Conservation (phyloP, 345 rosid species). For the Melastoma malabathricum region DNA sequence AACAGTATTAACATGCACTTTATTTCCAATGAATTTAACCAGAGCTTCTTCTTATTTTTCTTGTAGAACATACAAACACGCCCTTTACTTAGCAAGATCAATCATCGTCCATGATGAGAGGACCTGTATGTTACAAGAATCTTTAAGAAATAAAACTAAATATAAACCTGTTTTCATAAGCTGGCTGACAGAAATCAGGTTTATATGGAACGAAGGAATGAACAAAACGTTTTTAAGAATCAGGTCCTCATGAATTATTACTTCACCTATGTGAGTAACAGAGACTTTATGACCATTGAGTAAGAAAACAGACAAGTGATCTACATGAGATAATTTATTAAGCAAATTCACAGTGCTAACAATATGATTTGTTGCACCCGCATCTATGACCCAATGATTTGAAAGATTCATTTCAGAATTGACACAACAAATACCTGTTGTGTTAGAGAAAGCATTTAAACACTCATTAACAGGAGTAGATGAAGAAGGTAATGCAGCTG, state of each 20-base stretch:
- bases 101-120: constrained; percentile 10
- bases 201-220: neutral
- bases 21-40: neutral
- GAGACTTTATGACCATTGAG: neutral
- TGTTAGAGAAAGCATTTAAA: too few species aligned
- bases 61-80: neutral
- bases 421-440: too few species aligned
- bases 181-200: neutral
- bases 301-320: neutral
- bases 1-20: neutral
- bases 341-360: neutral
- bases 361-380: neutral
- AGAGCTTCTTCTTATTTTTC: neutral
- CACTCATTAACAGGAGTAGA: too few species aligned
- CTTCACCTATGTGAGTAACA: neutral
- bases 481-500: too few species aligned
- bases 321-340: neutral
- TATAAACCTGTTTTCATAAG: neutral
- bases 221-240: neutral
- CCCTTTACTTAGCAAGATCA: constrained; percentile 5
- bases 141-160: neutral
- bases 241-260: neutral
- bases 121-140: neutral
- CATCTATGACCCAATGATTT: neutral
- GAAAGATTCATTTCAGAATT: neutral